A percentile compares a stretch with the other conserved stretches of the same genome.
Evolutionary conservation across 148 eudicot genomes (phyloP).

Genomic region (Cornus kousa): DNA sequence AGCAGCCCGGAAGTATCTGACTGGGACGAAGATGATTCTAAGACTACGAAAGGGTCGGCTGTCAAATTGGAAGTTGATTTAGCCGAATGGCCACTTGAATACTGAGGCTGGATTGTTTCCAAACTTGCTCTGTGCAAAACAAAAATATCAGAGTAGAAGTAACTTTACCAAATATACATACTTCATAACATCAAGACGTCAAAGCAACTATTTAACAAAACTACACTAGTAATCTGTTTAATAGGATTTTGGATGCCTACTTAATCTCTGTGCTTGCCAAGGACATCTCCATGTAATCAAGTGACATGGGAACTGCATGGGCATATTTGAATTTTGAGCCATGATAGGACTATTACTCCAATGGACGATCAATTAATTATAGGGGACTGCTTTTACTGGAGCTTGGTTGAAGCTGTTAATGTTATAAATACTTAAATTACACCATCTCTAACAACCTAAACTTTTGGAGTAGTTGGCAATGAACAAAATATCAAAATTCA

Average conservation of each 20-base stretch:
- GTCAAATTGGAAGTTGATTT: conserved; percentile 17
- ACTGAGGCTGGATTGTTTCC: conserved; percentile 17
- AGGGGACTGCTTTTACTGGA: background rate
- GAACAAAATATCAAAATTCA: too few species aligned
- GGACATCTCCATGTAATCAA: background rate
- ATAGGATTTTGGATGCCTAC: background rate
- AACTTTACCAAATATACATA: too few species aligned
- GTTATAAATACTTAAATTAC: too few species aligned
- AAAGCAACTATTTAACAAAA: too few species aligned
- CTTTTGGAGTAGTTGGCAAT: too few species aligned
- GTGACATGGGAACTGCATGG: too few species aligned
- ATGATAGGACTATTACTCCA: too few species aligned
- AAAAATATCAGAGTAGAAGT: background rate
- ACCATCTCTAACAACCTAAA: too few species aligned
- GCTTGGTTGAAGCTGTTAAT: background rate
- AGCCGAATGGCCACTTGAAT: conserved; percentile 24
- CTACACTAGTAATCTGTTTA: background rate
- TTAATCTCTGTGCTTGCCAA: background rate
- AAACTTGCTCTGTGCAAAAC: conserved; percentile 18
- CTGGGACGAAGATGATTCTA: conserved; percentile 28
- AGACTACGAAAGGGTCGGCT: conserved; percentile 42
- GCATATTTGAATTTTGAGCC: too few species aligned
- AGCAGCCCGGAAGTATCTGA: conserved; percentile 22
- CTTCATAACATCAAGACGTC: background rate
- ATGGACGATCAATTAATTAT: background rate